Evolutionary conservation across 257 asterid species (phyloP).

Genomic region (Solanum commersonii): DNA sequence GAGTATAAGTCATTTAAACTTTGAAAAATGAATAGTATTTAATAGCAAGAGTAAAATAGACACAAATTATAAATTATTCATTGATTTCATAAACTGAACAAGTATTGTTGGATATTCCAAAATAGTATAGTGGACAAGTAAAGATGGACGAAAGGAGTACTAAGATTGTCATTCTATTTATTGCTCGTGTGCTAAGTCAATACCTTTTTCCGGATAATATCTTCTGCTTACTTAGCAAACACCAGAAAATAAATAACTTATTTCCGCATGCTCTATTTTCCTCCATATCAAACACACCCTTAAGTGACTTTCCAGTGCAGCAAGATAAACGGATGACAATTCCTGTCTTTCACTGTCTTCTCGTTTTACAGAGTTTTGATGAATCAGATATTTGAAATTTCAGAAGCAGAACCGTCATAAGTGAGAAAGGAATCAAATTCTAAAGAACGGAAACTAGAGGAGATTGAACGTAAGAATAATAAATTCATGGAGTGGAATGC

Average conservation of each 20-base stretch:
- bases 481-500: not conserved
- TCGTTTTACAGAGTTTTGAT: not conserved
- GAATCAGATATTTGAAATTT: not conserved
- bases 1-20: too few relatives aligned
- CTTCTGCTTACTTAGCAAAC: not conserved
- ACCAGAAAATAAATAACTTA: not conserved
- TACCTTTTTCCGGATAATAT: not conserved
- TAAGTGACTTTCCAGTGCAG: not conserved
- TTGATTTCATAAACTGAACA: too few relatives aligned
- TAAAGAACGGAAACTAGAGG: not conserved
- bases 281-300: not conserved
- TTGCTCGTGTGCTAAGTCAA: not conserved
- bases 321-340: not conserved
- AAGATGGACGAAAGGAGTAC: not conserved
- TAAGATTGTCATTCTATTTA: not conserved
- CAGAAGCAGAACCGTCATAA: not conserved
- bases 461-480: not conserved
- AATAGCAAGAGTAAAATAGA: too few relatives aligned
- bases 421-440: not conserved
- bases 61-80: too few relatives aligned
- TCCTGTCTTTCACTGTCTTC: not conserved
- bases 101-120: too few relatives aligned
- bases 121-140: too few relatives aligned
- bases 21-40: too few relatives aligned
- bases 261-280: not conserved